Percentiles rank a stretch among this genome's conserved stretches.
Conservation (phyloP, 371 early-diverging fungal species). For the Fennellomyces sp. region DNA sequence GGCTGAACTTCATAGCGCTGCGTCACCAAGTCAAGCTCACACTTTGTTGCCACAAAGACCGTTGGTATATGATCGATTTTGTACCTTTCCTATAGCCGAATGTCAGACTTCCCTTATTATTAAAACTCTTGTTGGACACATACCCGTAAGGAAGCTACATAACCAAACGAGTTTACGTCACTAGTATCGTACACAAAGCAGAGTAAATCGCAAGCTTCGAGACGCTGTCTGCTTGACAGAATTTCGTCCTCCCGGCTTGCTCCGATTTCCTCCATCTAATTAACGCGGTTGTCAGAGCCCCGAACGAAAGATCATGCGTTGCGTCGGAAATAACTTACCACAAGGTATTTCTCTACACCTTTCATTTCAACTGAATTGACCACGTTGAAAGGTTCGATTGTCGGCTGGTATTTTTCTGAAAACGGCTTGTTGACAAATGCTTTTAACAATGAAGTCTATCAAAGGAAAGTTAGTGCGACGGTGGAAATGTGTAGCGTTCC, state of each 20-base stretch:
- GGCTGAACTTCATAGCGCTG: constrained; percentile 84
- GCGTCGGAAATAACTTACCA: too few species aligned
- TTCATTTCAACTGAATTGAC: constrained; percentile 95
- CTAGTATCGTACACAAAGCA: constrained; percentile 95
- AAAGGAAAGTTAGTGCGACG: neutral
- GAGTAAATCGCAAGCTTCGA: constrained; percentile 90
- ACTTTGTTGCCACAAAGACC: constrained; percentile 93
- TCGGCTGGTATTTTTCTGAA: constrained; percentile 72
- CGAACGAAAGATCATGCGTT: too few species aligned
- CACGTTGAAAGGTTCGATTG: constrained; percentile 75
- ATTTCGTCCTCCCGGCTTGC: constrained; percentile 77
- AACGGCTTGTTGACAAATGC: constrained; percentile 87
- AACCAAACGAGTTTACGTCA: constrained; percentile 92
- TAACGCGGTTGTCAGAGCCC: neutral
- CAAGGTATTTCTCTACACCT: constrained; percentile 92
- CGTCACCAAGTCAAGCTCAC: constrained; percentile 88
- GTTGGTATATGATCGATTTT: constrained; percentile 83
- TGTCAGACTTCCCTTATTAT: too few species aligned
- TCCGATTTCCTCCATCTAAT: constrained; percentile 90
- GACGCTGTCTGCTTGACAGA: constrained; percentile 72
- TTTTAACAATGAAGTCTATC: constrained; percentile 79
- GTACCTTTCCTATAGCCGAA: constrained; percentile 78
- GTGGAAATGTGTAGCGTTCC: neutral
- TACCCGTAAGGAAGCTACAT: constrained; percentile 84
- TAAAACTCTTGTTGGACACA: constrained; percentile 11